Evolutionary conservation across 2,329 filamentous ascomycete genomes (phyloP), one percentile per base, ranked within the genome.

Genomic region (Pseudocercospora fuligena): DNA sequence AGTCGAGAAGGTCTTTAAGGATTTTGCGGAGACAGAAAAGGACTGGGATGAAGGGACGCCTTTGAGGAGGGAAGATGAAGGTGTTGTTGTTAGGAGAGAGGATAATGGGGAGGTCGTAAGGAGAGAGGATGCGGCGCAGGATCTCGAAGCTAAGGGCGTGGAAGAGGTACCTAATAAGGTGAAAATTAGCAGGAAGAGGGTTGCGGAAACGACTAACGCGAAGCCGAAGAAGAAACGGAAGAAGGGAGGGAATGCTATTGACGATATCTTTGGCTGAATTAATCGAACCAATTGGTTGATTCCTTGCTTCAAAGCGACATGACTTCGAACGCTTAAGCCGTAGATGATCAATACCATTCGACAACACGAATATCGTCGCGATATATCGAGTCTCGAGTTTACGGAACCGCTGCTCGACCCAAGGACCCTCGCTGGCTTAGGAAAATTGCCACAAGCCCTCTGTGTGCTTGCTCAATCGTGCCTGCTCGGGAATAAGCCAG

Each of bases 211-310:
- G 3, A 66, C 69, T 19, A 75, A 75, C 65, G 80, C 82, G 70
- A 60, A 67, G 64, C 82, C 79, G 67, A 87, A 83, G 75, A 88
- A 86, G 78, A 88, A 86, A 72, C 85, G 83, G 73, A 85, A 84
- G 64, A 86, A 82, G 70, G 85, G 82, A 5, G 82, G 82, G 5
- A 88, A 93, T 75, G 90, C 87, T 49, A 91, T 94, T 63, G 91
- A 93, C 68, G 88, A 89, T 74, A 78, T 94, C 25, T 95, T 95
- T 74, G 68, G 69, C 33, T 72, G 64, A 70, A 21, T 8, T 27
- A n/a, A 43, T 29, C 8, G 33, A 25, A 12, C 40, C 36, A 49
- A 6, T 3, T 23, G 14, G 19, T 33, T 14, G 40, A 43, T 1
- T n/a, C n/a, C 16, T 40, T 40, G 4, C 14, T 16, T 43, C 7